Percentiles rank a stretch among this genome's conserved stretches.
phyloP scores from a whole-genome alignment of 805 yeast genomes.

The Komagataella populi region DNA sequence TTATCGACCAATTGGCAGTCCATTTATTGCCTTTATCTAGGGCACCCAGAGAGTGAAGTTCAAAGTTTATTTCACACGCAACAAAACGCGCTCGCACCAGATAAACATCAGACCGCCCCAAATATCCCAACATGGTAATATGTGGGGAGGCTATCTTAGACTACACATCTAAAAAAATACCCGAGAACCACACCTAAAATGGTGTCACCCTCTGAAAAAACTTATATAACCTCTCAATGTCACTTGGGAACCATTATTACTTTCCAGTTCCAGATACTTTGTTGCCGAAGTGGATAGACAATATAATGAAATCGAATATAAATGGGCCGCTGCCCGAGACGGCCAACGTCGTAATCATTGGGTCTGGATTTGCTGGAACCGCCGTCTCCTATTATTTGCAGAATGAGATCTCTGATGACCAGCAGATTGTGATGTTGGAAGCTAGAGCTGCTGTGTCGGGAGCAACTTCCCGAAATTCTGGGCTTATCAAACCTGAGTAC shows the following conservation, averaged over 20 bases:
- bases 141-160: background rate
- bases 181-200: background rate
- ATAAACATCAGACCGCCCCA: background rate
- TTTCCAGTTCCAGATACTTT: background rate
- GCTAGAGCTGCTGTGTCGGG: constrained; percentile 23
- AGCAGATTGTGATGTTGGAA: constrained; percentile 14
- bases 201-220: background rate
- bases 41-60: background rate
- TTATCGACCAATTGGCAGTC: background rate
- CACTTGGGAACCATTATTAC: background rate
- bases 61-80: background rate
- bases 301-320: background rate
- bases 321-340: constrained; percentile 16
- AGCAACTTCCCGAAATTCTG: constrained; percentile 37
- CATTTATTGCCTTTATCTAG: background rate
- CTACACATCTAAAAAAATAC: background rate
- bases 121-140: background rate
- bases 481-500: constrained; percentile 27
- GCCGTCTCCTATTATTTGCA: constrained; percentile 22
- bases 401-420: constrained; percentile 8
- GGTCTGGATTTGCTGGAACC: constrained; percentile 32
- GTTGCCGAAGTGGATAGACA: background rate
- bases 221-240: background rate
- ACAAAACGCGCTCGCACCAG: background rate
- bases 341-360: constrained; percentile 26